These are phyloP conservation scores for Cercophora scortea DNA, from an alignment of 495 filamentous ascomycete genomes.

Conservation along the genomic window DNA sequence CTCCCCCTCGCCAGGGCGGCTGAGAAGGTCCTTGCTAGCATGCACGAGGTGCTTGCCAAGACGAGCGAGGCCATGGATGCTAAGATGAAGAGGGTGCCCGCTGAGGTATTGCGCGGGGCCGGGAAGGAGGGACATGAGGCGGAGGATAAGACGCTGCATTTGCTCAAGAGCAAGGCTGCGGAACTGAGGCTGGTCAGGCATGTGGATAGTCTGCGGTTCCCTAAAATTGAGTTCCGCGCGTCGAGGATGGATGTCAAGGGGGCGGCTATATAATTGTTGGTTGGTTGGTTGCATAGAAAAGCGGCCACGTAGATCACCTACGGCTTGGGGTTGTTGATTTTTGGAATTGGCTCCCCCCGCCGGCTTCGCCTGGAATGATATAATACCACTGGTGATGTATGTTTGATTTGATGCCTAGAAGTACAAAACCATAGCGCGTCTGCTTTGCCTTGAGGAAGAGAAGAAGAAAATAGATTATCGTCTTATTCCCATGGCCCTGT, in stretches of 20 bases:
- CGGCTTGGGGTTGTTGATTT: no score
- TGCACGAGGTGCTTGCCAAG: constrained; percentile 76
- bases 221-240: constrained; percentile 50
- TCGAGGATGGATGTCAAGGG: constrained; percentile 32
- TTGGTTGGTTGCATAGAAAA: no score
- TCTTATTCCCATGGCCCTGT: no score
- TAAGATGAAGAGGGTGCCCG: constrained; percentile 24
- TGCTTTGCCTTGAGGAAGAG: no score
- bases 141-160: constrained; percentile 54
- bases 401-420: no score
- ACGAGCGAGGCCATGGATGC: constrained; percentile 58
- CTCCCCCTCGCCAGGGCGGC: constrained; percentile 75
- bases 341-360: no score
- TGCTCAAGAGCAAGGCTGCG: constrained; percentile 65
- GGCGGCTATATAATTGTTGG: neutral
- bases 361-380: no score
- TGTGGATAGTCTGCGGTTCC: constrained; percentile 54
- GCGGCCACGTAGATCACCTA: no score
- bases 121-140: constrained; percentile 18
- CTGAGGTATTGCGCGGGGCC: constrained; percentile 15
- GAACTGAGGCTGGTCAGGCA: constrained; percentile 76
- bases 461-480: no score
- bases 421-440: no score
- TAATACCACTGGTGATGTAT: no score
- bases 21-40: constrained; percentile 84